A percentile compares a stretch with the other conserved stretches of the same genome.
Conservation (phyloP, 306 rosid species). For the Malus sylvestris region DNA sequence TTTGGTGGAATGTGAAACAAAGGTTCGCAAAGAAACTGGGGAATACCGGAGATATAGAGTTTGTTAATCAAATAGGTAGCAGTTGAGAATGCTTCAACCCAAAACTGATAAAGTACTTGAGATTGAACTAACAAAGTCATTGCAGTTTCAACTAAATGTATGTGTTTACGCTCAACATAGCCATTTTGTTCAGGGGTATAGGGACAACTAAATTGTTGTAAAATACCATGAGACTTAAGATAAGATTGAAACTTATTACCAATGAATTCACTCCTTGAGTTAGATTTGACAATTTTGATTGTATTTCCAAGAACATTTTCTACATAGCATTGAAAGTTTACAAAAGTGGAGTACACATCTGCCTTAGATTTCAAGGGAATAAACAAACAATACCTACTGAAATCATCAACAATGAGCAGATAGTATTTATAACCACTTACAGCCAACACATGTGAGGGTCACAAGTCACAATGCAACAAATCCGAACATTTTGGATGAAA, state of each 20-base stretch:
- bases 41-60: not conserved
- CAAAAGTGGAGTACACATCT: not conserved
- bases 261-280: not conserved
- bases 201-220: not conserved
- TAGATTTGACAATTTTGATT: not conserved
- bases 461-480: not conserved
- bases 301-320: not conserved
- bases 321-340: not conserved
- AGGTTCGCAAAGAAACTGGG: no score
- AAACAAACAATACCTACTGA: not conserved
- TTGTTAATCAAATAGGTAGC: no score
- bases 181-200: not conserved
- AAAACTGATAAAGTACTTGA: no score
- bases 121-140: not conserved
- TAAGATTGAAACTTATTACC: not conserved
- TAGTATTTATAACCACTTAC: not conserved
- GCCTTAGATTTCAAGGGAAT: not conserved
- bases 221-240: no score
- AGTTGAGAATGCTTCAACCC: not conserved
- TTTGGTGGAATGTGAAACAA: no score
- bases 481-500: no score
- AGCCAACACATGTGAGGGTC: accelerated
- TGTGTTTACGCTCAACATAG: not conserved
- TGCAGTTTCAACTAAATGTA: no score
- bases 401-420: not conserved